phyloP scores from a whole-genome alignment of 1,284 basidiomycete species.

The Microbotryomycetes sp. region DNA sequence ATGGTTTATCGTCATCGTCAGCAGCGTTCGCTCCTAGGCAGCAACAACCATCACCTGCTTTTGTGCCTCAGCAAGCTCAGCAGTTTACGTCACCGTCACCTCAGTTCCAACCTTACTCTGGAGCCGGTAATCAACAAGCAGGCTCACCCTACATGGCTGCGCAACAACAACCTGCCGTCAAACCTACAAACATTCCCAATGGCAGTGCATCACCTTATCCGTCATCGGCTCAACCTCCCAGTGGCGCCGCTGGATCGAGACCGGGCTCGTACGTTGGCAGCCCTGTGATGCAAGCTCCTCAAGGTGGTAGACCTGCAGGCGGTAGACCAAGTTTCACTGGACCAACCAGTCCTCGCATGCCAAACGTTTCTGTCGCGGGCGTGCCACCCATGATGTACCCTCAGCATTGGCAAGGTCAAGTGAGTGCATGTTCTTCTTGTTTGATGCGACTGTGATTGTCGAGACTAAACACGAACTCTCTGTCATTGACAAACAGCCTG shows the following conservation, averaged over 20 bases:
- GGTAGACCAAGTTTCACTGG: background rate
- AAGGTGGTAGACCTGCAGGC: background rate
- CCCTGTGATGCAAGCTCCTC: slow-evolving; percentile 20
- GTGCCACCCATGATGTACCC: slow-evolving; percentile 16
- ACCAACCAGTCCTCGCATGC: slow-evolving; percentile 27
- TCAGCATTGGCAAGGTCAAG: background rate
- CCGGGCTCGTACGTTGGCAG: slow-evolving; percentile 25
- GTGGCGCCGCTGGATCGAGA: slow-evolving; percentile 12
- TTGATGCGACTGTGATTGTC: no score
- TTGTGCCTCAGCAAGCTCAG: slow-evolving; percentile 21
- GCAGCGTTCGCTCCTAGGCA: slow-evolving; percentile 25
- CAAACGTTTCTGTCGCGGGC: slow-evolving; percentile 11
- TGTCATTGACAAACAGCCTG: background rate
- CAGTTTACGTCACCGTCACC: slow-evolving; percentile 22
- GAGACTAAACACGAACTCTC: background rate
- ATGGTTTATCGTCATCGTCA: slow-evolving; percentile 18
- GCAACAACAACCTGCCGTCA: background rate
- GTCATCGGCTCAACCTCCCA: slow-evolving; percentile 8
- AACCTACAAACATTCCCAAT: slow-evolving; percentile 30
- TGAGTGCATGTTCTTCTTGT: no score
- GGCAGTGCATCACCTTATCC: slow-evolving; percentile 13
- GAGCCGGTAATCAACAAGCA: slow-evolving; percentile 11
- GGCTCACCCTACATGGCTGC: background rate
- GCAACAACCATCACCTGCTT: slow-evolving; percentile 24
- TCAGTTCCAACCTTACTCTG: slow-evolving; percentile 12